These are phyloP conservation scores for Babjeviella inositovora DNA, from an alignment of 805 yeast genomes.

Conservation along the genomic window DNA sequence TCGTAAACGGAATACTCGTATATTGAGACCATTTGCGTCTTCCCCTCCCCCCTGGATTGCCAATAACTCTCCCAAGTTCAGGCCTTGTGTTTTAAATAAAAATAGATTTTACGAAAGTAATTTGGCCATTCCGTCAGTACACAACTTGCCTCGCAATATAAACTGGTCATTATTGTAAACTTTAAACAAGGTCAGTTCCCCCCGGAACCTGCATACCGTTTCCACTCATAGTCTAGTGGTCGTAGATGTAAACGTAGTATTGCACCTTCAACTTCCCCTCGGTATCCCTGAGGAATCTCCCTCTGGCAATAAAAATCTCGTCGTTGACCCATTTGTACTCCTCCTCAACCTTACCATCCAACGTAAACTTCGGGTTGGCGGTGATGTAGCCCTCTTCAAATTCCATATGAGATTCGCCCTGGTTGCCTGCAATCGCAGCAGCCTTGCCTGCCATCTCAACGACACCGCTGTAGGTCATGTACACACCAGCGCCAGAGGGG, in stretches of 20 bases:
- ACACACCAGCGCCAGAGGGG: constrained; percentile 21
- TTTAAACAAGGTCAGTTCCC: too few relatives aligned
- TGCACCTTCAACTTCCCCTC: constrained; percentile 32
- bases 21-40: too few relatives aligned
- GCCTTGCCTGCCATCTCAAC: constrained; percentile 18
- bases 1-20: too few relatives aligned
- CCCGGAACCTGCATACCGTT: too few relatives aligned
- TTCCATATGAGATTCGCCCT: constrained; percentile 10
- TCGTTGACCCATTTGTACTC: constrained; percentile 32
- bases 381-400: constrained; percentile 33
- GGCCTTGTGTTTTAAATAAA: too few relatives aligned
- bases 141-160: too few relatives aligned
- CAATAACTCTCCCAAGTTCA: too few relatives aligned
- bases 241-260: constrained; percentile 29
- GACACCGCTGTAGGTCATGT: constrained; percentile 30
- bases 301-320: constrained; percentile 38
- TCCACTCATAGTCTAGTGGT: too few relatives aligned
- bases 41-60: too few relatives aligned
- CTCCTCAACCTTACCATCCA: constrained; percentile 22
- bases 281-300: constrained; percentile 35
- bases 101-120: too few relatives aligned
- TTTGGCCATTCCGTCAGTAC: too few relatives aligned
- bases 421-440: constrained; percentile 15
- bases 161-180: too few relatives aligned
- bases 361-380: constrained; percentile 23